These are phyloP conservation scores for Vanilla planifolia DNA, from an alignment of 106 monocot genomes.

Conservation along the genomic window DNA sequence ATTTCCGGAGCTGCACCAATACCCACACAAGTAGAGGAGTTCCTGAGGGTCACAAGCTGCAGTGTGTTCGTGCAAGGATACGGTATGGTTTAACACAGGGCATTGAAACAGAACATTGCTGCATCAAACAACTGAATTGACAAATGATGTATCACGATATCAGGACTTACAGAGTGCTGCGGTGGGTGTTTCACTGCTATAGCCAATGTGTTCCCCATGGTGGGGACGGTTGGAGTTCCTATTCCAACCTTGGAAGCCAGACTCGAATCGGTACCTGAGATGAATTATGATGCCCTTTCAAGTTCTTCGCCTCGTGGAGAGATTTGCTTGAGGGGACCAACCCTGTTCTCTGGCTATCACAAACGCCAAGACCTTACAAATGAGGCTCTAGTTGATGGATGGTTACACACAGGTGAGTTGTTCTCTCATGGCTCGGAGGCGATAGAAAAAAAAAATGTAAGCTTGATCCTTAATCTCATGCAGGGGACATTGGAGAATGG, in stretches of 20 bases:
- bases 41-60: slow-evolving; percentile 76
- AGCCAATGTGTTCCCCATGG: slow-evolving; percentile 80
- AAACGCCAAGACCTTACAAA: slow-evolving; percentile 65
- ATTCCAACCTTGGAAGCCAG: slow-evolving; percentile 76
- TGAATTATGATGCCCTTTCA: slow-evolving; percentile 91
- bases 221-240: slow-evolving; percentile 82
- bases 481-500: slow-evolving; percentile 98
- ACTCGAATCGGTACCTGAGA: slow-evolving; percentile 80
- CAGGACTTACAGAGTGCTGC: slow-evolving; percentile 89
- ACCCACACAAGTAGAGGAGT: slow-evolving; percentile 80
- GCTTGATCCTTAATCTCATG: not conserved
- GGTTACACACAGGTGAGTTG: slow-evolving; percentile 89
- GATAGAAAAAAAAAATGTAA: too few relatives aligned
- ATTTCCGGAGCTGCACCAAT: slow-evolving; percentile 92
- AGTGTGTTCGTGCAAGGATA: slow-evolving; percentile 87
- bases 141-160: too few relatives aligned
- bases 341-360: slow-evolving; percentile 89
- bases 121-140: too few relatives aligned
- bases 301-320: slow-evolving; percentile 60
- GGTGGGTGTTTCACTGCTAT: slow-evolving; percentile 91
- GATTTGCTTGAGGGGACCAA: slow-evolving; percentile 83
- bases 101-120: not conserved
- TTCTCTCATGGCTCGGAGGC: not conserved
- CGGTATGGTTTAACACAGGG: too few relatives aligned
- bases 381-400: slow-evolving; percentile 67